Evolutionary conservation across 257 asterid species (phyloP), one percentile per base, ranked within the genome.

Genomic region (Solanum ossicruentum): DNA sequence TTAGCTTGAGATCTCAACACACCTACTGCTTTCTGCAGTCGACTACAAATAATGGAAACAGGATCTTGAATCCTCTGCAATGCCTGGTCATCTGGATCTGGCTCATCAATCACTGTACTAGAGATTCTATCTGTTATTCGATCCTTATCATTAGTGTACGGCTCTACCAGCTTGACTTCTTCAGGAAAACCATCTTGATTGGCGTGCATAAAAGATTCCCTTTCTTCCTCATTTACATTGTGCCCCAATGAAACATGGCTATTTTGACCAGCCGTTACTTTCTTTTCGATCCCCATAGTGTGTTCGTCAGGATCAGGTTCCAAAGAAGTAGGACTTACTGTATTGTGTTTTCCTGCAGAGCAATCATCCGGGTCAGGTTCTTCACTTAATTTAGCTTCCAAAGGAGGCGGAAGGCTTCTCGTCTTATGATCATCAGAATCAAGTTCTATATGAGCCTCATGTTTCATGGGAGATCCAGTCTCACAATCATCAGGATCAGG

Each of bases 31-130:
- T 86, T 95, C 87, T 90, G 97, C 89, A 97, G 83, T 85, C 97
- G 96, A 78, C 87, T 88, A 75, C 90, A 93, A 85, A 95, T 26
- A 58, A 86, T 23, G n/a, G 93, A 82, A 83, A 94, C 98, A 47
- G 98, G 94, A 84, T 95, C 98, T 89, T 91, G 97, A 83, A 96
- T 96, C 83, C 92, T 89, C 91, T 85, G 91, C 87, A 95, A 86
- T 90, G 93, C 98, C 49, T 87, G 86, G 86, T 94, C 94, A 86
- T 93, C 91, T 70, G 91, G 90, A 86, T 89, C 91, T 57, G 96
- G 93, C 79, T 89, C 91, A 43, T 61, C 72, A 63, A 71, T 65
- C 84, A 81, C 89, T 67, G 20, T 83, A 73, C 60, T 79, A 32
- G 85, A 75, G 58, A 57, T 32, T 69, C 66, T 81, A 78, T 86